These are phyloP conservation scores for Phytophthora agathidicida DNA, from an alignment of 352 stramenopile genomes.

Conservation along the genomic window DNA sequence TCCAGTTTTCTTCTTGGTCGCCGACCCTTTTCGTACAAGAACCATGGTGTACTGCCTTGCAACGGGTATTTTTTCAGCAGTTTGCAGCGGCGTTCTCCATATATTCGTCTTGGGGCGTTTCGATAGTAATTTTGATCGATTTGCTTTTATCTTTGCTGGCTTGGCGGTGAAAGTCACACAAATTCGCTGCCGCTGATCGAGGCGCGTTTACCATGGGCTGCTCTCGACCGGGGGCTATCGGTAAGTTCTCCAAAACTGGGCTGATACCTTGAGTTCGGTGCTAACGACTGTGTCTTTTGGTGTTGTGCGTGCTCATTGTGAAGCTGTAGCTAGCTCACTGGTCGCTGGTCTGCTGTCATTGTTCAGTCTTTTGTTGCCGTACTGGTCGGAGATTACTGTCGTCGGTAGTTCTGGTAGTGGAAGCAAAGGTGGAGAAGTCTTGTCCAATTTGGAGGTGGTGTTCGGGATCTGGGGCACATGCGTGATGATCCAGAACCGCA, in stretches of 20 bases:
- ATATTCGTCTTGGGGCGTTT: slow-evolving; percentile 25
- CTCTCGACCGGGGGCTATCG: slow-evolving; percentile 47
- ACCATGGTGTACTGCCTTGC: slow-evolving; percentile 3
- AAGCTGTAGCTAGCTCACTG: slow-evolving; percentile 46
- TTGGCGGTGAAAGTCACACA: too few species aligned
- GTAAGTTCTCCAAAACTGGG: slow-evolving; percentile 25
- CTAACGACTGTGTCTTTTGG: not conserved
- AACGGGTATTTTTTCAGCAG: slow-evolving; percentile 11
- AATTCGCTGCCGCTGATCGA: too few species aligned
- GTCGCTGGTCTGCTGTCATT: slow-evolving; percentile 39
- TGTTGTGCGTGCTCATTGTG: not conserved
- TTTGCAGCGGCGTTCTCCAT: slow-evolving; percentile 7
- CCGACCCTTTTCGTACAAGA: slow-evolving; percentile 20
- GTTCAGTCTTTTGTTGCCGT: slow-evolving; percentile 54
- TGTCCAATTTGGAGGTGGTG: slow-evolving; percentile 43
- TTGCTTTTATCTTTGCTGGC: too few species aligned
- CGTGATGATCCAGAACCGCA: slow-evolving; percentile 46
- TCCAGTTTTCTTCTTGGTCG: slow-evolving; percentile 24
- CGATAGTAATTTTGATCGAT: slow-evolving; percentile 27
- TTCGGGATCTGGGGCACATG: slow-evolving; percentile 66
- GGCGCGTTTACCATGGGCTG: slow-evolving; percentile 56
- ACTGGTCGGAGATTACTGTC: slow-evolving; percentile 54
- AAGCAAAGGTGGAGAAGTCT: slow-evolving; percentile 13
- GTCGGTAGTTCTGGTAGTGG: slow-evolving; percentile 1
- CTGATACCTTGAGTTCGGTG: not conserved